Conservation (phyloP, 1,284 basidiomycete genomes). For the Xerocomus alliaceus region DNA sequence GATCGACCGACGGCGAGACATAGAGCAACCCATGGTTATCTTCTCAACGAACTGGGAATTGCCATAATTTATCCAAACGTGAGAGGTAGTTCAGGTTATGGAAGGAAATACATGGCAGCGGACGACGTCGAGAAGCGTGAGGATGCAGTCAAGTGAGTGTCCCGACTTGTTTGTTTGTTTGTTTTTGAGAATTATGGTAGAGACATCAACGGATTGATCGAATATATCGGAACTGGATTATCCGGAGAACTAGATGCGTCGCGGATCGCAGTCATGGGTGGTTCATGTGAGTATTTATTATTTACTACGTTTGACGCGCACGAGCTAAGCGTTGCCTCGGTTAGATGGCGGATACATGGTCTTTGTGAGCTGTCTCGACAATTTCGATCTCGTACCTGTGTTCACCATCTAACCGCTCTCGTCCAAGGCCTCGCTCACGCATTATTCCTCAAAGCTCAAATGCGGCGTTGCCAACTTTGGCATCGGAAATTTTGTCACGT, state of each 20-base stretch:
- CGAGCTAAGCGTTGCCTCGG: not conserved
- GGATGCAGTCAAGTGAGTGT: conserved; percentile 45
- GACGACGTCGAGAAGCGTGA: conserved; percentile 50
- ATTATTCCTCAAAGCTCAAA: conserved; percentile 45
- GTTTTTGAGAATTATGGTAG: conserved; percentile 22
- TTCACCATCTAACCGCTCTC: conserved; percentile 1
- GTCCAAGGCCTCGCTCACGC: conserved; percentile 42
- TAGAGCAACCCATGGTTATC: conserved; percentile 45
- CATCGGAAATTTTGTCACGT: conserved; percentile 44
- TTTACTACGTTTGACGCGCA: not conserved
- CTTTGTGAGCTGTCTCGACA: conserved; percentile 35
- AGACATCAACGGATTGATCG: conserved; percentile 45
- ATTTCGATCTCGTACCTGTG: not conserved
- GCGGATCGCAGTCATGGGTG: conserved; percentile 47
- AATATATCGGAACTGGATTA: conserved; percentile 38
- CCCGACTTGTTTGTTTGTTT: not conserved
- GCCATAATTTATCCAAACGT: conserved; percentile 49
- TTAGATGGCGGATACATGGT: conserved; percentile 48
- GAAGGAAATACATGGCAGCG: conserved; percentile 43
- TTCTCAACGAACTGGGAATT: conserved; percentile 45
- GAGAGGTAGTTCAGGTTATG: conserved; percentile 48
- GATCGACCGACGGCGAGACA: conserved; percentile 8
- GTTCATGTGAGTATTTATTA: conserved; percentile 40
- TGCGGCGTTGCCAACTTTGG: conserved; percentile 49
- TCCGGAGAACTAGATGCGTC: conserved; percentile 38